Conservation (phyloP, 1,284 basidiomycete species). For the Mixia osmundae region DNA sequence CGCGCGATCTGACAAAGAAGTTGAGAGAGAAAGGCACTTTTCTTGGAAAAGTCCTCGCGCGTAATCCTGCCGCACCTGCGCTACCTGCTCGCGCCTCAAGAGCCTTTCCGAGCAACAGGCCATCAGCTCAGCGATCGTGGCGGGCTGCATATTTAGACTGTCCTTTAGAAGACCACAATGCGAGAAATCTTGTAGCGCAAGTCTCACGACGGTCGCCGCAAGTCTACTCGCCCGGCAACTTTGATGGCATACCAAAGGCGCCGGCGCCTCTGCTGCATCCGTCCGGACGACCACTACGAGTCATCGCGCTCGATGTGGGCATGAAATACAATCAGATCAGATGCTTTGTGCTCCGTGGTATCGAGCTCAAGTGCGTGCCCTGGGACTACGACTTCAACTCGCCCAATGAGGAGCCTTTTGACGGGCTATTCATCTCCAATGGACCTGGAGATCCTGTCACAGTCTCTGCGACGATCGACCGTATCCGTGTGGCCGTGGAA, state of each 20-base stretch:
- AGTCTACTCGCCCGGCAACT: constrained; percentile 38
- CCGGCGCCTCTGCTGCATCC: constrained; percentile 43
- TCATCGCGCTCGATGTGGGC: constrained; percentile 84
- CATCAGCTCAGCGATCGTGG: constrained; percentile 36
- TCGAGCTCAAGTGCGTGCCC: constrained; percentile 91
- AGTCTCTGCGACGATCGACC: constrained; percentile 43
- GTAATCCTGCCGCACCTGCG: constrained; percentile 20
- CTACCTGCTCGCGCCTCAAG: constrained; percentile 23
- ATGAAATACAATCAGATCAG: constrained; percentile 99
- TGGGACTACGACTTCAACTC: constrained; percentile 84
- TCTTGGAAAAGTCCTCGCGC: constrained; percentile 42
- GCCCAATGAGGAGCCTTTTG: constrained; percentile 52
- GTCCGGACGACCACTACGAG: constrained; percentile 47
- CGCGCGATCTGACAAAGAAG: constrained; percentile 85
- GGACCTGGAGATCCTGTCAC: constrained; percentile 92
- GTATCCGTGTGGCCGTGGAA: constrained; percentile 48
- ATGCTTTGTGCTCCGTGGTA: constrained; percentile 78
- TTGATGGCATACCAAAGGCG: constrained; percentile 26
- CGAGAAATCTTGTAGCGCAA: constrained; percentile 65
- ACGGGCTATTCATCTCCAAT: constrained; percentile 93
- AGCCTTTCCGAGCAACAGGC: constrained; percentile 11
- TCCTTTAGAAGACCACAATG: constrained; percentile 72
- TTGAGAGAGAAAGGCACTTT: constrained; percentile 85
- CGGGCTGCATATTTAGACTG: constrained; percentile 54
- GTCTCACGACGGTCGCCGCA: constrained; percentile 53